phyloP scores from a whole-genome alignment of 2,329 filamentous ascomycete genomes.

The Aspergillus tanneri region DNA sequence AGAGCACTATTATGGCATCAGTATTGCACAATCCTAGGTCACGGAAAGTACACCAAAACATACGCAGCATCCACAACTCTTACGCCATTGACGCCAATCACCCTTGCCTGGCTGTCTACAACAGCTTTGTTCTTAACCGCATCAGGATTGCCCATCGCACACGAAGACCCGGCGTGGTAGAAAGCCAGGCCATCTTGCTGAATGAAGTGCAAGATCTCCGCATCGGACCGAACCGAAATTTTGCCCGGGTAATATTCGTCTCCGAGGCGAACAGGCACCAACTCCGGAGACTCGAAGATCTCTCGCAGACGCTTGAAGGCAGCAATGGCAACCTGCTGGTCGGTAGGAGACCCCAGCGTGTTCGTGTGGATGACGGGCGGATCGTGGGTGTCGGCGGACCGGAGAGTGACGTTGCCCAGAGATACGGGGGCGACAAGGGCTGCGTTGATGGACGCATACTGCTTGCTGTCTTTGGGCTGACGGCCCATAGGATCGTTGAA shows the following conservation, averaged over 20 bases:
- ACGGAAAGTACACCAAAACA: too few relatives aligned
- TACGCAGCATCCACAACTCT: too few relatives aligned
- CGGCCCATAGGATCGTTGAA: too few relatives aligned
- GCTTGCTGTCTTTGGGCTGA: slow-evolving; percentile 10
- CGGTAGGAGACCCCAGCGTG: slow-evolving; percentile 10
- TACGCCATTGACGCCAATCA: too few relatives aligned
- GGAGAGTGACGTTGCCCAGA: slow-evolving; percentile 20
- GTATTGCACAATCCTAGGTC: too few relatives aligned
- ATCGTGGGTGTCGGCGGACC: slow-evolving; percentile 5
- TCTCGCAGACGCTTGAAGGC: slow-evolving; percentile 16
- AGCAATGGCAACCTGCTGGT: slow-evolving; percentile 15
- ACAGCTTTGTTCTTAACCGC: neutral
- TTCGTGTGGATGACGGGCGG: slow-evolving; percentile 14
- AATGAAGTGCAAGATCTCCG: slow-evolving; percentile 4
- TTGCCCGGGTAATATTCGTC: neutral
- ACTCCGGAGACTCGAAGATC: neutral
- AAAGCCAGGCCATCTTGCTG: neutral
- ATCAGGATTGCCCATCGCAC: neutral
- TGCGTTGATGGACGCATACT: slow-evolving; percentile 11
- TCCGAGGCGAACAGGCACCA: too few relatives aligned
- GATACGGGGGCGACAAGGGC: slow-evolving; percentile 29
- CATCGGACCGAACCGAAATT: neutral
- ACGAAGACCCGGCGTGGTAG: neutral
- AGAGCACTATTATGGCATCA: too few relatives aligned
- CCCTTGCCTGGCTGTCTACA: neutral